phyloP scores from a whole-genome alignment of 1,139 yeast genomes.

The Sugiyamaella neomexicana region DNA sequence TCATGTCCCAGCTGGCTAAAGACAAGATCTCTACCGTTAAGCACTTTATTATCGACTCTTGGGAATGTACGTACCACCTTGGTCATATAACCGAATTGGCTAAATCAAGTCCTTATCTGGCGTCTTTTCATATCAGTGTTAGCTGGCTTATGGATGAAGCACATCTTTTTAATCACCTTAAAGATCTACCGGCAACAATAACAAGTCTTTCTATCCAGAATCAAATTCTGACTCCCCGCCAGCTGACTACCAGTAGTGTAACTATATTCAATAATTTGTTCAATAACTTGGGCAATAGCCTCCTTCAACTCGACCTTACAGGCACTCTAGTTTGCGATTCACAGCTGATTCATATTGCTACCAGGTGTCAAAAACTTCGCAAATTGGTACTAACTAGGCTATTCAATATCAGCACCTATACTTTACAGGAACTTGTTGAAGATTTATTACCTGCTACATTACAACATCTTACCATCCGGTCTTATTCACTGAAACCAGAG shows the following conservation, averaged over 20 bases:
- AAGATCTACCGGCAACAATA: conserved; percentile 10
- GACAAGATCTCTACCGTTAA: conserved; percentile 1
- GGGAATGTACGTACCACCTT: neutral
- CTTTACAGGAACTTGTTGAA: conserved; percentile 17
- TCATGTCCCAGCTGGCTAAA: neutral
- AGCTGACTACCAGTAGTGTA: neutral
- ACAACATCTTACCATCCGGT: conserved; percentile 17
- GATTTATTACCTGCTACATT: conserved; percentile 18
- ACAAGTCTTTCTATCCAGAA: conserved; percentile 6
- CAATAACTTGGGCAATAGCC: conserved; percentile 2
- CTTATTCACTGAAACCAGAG: conserved; percentile 21
- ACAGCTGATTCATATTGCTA: conserved; percentile 11
- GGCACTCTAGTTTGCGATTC: conserved; percentile 7
- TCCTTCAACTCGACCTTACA: conserved; percentile 9
- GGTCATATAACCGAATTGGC: neutral
- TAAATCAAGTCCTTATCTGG: conserved; percentile 9
- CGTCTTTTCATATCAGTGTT: conserved; percentile 9
- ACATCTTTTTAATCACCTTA: neutral
- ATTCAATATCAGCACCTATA: conserved; percentile 7
- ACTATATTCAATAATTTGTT: conserved; percentile 1
- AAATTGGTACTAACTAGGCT: conserved; percentile 10
- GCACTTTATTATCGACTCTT: conserved; percentile 3
- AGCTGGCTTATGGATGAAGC: conserved; percentile 7
- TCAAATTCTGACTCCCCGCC: conserved; percentile 9
- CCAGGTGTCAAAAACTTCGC: conserved; percentile 3